Conservation (phyloP, 2,329 filamentous ascomycete species). For the Fusarium illudens region DNA sequence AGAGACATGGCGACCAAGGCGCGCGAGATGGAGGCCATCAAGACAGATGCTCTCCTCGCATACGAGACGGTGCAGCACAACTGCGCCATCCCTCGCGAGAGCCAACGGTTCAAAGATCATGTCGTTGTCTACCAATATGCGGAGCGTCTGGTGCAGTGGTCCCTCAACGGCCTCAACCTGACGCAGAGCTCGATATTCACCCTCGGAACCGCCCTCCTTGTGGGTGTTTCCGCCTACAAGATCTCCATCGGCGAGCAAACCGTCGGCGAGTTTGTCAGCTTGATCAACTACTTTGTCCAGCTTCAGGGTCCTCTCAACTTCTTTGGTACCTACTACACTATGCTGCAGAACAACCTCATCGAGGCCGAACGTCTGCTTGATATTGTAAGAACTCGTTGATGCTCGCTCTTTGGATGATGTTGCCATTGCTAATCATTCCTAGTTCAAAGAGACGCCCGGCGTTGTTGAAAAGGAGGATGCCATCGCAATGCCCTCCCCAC, state of each 20-base stretch:
- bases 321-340: slow-evolving; percentile 61
- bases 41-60: slow-evolving; percentile 58
- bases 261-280: slow-evolving; percentile 64
- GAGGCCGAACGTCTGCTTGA: slow-evolving; percentile 57
- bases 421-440: slow-evolving; percentile 18
- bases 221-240: slow-evolving; percentile 69
- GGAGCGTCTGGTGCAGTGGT: slow-evolving; percentile 40
- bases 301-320: slow-evolving; percentile 69
- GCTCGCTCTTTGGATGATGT: accelerated
- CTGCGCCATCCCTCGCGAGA: slow-evolving; percentile 67
- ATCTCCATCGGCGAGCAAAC: slow-evolving; percentile 62
- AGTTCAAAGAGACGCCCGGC: slow-evolving; percentile 56
- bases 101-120: slow-evolving; percentile 63
- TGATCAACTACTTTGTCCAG: slow-evolving; percentile 68
- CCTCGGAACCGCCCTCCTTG: slow-evolving; percentile 66
- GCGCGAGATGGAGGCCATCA: slow-evolving; percentile 59
- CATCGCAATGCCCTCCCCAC: slow-evolving; percentile 40
- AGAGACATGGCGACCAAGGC: slow-evolving; percentile 55
- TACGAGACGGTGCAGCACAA: slow-evolving; percentile 71
- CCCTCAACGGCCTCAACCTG: slow-evolving; percentile 62
- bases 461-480: slow-evolving; percentile 54
- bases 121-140: slow-evolving; percentile 60
- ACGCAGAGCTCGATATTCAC: slow-evolving; percentile 72
- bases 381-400: slow-evolving; percentile 43
- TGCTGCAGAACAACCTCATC: slow-evolving; percentile 57